phyloP scores from a whole-genome alignment of 495 filamentous ascomycete genomes.

The Xanthoparmelia taractica region DNA sequence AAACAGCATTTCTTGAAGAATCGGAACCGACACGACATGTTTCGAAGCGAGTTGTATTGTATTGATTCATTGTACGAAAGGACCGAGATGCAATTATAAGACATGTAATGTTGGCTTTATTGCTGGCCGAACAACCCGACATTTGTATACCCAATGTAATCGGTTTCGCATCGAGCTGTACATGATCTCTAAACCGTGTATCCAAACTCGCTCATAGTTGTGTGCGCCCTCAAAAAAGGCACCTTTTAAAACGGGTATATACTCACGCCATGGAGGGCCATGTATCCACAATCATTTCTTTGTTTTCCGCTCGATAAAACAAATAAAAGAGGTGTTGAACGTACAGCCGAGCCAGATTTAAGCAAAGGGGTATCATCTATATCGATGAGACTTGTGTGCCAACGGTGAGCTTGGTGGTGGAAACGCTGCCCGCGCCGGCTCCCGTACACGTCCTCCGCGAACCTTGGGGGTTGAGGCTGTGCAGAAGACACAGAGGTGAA shows the following conservation, averaged over 20 bases:
- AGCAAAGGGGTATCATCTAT: conserved; percentile 27
- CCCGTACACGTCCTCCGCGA: conserved; percentile 56
- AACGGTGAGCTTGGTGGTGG: conserved; percentile 50
- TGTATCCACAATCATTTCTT: neutral
- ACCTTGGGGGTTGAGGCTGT: conserved; percentile 60
- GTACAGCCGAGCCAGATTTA: neutral
- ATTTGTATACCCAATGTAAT: neutral
- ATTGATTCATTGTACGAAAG: too few species aligned
- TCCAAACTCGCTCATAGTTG: conserved; percentile 1
- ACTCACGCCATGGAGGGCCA: neutral
- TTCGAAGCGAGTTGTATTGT: neutral
- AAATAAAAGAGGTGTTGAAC: neutral
- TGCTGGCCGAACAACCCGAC: neutral
- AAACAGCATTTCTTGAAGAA: too few species aligned
- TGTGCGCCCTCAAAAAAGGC: neutral
- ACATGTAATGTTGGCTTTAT: neutral
- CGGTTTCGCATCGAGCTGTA: neutral
- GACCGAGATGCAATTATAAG: neutral
- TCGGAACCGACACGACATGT: too few species aligned
- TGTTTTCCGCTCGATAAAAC: neutral
- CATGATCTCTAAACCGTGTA: neutral
- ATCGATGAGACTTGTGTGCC: conserved; percentile 58
- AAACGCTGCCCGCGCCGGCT: conserved; percentile 39
- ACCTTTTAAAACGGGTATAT: neutral
- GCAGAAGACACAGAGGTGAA: conserved; percentile 78